Base-by-base conservation (phyloP, 208 protist species). In the Phytomonas serpens region DNA sequence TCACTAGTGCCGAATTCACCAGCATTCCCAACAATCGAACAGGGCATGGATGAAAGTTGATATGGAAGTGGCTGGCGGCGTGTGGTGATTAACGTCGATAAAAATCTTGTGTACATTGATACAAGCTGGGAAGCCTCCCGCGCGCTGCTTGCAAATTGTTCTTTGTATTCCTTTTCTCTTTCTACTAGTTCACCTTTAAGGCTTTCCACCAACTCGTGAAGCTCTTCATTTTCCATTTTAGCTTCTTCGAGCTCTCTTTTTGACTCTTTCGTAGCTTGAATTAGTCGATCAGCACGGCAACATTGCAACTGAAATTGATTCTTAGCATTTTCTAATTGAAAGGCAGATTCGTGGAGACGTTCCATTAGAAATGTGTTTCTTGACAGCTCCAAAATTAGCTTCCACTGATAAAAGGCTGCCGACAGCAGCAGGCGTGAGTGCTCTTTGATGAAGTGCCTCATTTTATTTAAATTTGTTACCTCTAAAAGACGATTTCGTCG, bases 281-380 rank as follows among this genome's bases (percentile, higher is more conserved):
- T 79, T 40, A 92, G 79, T 30, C 84, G 81, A 47, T 96, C 88
- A 14, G 88, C 78, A 31, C 88, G 87, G 74, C 90, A 86, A 69
- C 91, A 96, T 78, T 96, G 88, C 72, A 96, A 80, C 76, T 96
- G 88, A 72, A 94, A 96, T 73, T 94, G 91, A 70, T 90, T 92
- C 80, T 96, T 96, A 14, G 89, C 87, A 42, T 85, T 92, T 73
- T 94, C 91, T 23, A 96, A 72, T 68, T 96, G 91, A 42, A 87
- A 86, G 4, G 88, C 86, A 3, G 88, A 80, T 47, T 94, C 82
- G 72, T 94, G 88, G 71, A 96, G 80, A 33, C 88, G 81, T 75
- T 96, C 88, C 29, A 82, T 96, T 40, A 96, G 66, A 69, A 91
- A 96, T 3, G 78, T 68, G 68, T 72, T 84, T 29, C 88, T 82